Percentiles rank a stretch among this genome's conserved stretches.
phyloP scores from a whole-genome alignment of 2,329 filamentous ascomycete species.

The Cladosporium austrohemisphaericum region DNA sequence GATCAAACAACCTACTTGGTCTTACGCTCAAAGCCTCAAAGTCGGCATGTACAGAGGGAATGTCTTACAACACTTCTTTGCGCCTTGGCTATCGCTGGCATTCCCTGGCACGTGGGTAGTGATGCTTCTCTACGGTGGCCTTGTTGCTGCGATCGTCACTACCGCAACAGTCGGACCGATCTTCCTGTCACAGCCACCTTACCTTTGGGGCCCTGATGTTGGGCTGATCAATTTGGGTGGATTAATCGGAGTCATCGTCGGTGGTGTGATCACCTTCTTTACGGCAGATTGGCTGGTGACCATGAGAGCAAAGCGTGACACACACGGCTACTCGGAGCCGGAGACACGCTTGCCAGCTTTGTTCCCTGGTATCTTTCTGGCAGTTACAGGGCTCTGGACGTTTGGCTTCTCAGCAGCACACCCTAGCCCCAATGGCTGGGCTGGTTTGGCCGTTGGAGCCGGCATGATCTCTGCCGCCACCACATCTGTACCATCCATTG shows the following conservation, averaged over 20 bases:
- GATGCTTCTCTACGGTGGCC: constrained; percentile 40
- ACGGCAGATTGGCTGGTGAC: constrained; percentile 37
- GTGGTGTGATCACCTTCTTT: constrained; percentile 37
- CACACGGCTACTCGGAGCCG: constrained; percentile 38
- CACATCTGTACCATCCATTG: constrained; percentile 41
- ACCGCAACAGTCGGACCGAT: constrained; percentile 37
- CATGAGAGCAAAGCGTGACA: constrained; percentile 34
- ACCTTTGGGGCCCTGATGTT: constrained; percentile 39
- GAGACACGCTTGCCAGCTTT: constrained; percentile 39
- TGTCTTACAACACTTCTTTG: constrained; percentile 34
- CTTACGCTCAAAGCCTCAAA: constrained; percentile 32
- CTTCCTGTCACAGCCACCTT: constrained; percentile 38
- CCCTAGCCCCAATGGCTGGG: constrained; percentile 36
- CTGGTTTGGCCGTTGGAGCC: constrained; percentile 37
- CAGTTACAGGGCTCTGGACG: constrained; percentile 36
- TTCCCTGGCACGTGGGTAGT: constrained; percentile 43
- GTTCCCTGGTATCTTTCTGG: constrained; percentile 37
- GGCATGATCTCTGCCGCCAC: constrained; percentile 42
- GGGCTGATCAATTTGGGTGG: constrained; percentile 40
- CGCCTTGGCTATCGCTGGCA: constrained; percentile 36
- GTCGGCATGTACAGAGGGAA: constrained; percentile 35
- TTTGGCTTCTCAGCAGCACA: constrained; percentile 42
- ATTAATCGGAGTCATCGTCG: constrained; percentile 36
- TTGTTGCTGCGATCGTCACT: constrained; percentile 40
- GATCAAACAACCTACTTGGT: constrained; percentile 14